These are phyloP conservation scores for Camelina sativa DNA, from an alignment of 345 rosid genomes.

Conservation along the genomic window DNA sequence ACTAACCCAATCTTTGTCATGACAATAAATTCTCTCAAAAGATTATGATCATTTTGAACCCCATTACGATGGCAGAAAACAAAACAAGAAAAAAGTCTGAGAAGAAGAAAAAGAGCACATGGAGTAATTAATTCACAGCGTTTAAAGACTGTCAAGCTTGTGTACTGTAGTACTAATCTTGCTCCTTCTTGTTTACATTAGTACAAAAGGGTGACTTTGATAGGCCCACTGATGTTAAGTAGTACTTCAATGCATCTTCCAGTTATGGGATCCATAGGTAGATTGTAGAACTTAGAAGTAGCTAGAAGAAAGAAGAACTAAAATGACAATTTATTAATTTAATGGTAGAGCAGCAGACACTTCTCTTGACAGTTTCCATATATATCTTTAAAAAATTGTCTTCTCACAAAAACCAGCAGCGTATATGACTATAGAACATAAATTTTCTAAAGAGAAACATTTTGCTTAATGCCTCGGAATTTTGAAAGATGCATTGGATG, in stretches of 20 bases:
- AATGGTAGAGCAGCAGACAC: background rate
- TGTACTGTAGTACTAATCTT: conserved; percentile 51
- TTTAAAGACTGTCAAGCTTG: conserved; percentile 45
- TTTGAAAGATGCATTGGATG: background rate
- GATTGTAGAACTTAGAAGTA: background rate
- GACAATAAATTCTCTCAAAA: background rate
- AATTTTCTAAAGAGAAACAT: background rate
- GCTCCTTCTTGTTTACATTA: conserved; percentile 56
- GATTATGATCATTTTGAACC: conserved; percentile 1
- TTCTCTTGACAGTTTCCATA: background rate
- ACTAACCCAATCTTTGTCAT: background rate
- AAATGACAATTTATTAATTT: background rate
- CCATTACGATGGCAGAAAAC: background rate
- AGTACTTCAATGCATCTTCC: conserved; percentile 54
- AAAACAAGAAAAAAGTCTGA: background rate
- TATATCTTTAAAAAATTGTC: too few species aligned
- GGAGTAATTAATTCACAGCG: conserved; percentile 13
- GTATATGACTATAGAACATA: background rate
- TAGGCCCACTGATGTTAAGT: conserved; percentile 54
- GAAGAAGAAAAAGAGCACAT: conserved; percentile 7
- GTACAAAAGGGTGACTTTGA: conserved; percentile 50
- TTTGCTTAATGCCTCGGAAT: background rate
- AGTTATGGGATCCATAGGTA: conserved; percentile 22
- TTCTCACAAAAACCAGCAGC: too few species aligned
- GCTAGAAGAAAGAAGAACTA: background rate